phyloP scores from a whole-genome alignment of 257 asterid species.

The Salvia rosmarinus region DNA sequence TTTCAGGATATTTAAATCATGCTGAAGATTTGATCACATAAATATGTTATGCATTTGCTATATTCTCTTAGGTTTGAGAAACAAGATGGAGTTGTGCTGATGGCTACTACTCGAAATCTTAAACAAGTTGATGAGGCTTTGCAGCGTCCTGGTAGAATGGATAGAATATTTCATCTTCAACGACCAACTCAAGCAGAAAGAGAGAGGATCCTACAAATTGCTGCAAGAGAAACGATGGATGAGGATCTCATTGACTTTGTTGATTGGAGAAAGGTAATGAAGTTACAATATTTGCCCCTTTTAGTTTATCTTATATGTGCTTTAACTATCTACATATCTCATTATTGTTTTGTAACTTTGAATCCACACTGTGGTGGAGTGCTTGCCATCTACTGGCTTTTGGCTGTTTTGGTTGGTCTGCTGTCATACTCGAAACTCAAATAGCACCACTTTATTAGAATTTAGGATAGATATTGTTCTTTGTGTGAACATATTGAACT shows the following conservation, averaged over 20 bases:
- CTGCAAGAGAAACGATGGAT: slow-evolving; percentile 94
- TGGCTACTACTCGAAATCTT: slow-evolving; percentile 95
- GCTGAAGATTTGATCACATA: background rate
- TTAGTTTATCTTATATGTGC: slow-evolving; percentile 14
- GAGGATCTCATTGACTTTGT: slow-evolving; percentile 79
- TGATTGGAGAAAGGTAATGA: slow-evolving; percentile 86
- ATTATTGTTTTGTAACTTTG: slow-evolving; percentile 5
- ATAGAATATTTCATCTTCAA: slow-evolving; percentile 93
- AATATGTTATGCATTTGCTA: slow-evolving; percentile 29
- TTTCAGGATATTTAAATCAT: slow-evolving; percentile 13
- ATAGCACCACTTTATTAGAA: background rate
- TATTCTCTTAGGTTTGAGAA: slow-evolving; percentile 75
- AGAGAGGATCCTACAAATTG: slow-evolving; percentile 68
- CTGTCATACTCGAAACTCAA: slow-evolving; percentile 5
- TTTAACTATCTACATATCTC: slow-evolving; percentile 11
- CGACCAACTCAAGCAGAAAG: slow-evolving; percentile 86
- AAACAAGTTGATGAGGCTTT: slow-evolving; percentile 89
- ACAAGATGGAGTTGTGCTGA: slow-evolving; percentile 97
- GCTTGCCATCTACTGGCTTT: slow-evolving; percentile 22
- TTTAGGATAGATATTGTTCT: background rate
- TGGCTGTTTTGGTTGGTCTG: slow-evolving; percentile 11
- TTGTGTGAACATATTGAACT: slow-evolving; percentile 6
- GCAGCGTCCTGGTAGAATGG: slow-evolving; percentile 99
- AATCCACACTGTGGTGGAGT: background rate
- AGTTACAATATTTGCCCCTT: slow-evolving; percentile 25